These are phyloP conservation scores for Trichoderma reesei DNA, from an alignment of 495 filamentous ascomycete species.

Conservation along the genomic window DNA sequence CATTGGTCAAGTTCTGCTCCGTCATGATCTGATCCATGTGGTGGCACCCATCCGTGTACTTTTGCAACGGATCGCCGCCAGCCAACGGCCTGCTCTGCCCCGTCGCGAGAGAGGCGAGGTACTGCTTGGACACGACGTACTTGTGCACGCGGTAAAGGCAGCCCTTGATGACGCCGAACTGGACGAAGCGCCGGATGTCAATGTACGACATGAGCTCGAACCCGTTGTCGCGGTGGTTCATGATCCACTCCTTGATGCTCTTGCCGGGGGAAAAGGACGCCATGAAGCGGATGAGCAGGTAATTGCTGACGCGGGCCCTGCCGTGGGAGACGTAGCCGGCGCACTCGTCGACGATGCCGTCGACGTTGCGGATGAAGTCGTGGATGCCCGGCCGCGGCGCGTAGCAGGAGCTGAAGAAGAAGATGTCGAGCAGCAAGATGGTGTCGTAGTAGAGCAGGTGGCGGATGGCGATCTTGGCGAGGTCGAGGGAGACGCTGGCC, in stretches of 20 bases:
- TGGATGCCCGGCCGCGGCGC: constrained; percentile 65
- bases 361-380: constrained; percentile 57
- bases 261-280: constrained; percentile 66
- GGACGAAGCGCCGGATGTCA: constrained; percentile 83
- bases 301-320: constrained; percentile 33
- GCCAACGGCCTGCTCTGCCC: constrained; percentile 24
- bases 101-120: constrained; percentile 33
- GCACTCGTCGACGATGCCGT: constrained; percentile 74
- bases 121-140: constrained; percentile 61
- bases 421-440: constrained; percentile 78
- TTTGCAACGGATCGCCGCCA: constrained; percentile 40
- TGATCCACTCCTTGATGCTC: constrained; percentile 72
- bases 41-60: constrained; percentile 72
- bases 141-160: constrained; percentile 92
- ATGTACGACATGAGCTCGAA: constrained; percentile 55
- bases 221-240: constrained; percentile 50
- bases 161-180: constrained; percentile 92
- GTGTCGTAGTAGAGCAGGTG: constrained; percentile 89
- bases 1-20: constrained; percentile 53
- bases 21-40: constrained; percentile 87
- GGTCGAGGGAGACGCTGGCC: constrained; percentile 74
- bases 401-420: constrained; percentile 86
- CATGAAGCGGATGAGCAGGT: constrained; percentile 61
- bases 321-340: constrained; percentile 58
- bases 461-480: constrained; percentile 72